Evolutionary conservation across 2,329 filamentous ascomycete genomes (phyloP).

Genomic region (Cercospora sp.): DNA sequence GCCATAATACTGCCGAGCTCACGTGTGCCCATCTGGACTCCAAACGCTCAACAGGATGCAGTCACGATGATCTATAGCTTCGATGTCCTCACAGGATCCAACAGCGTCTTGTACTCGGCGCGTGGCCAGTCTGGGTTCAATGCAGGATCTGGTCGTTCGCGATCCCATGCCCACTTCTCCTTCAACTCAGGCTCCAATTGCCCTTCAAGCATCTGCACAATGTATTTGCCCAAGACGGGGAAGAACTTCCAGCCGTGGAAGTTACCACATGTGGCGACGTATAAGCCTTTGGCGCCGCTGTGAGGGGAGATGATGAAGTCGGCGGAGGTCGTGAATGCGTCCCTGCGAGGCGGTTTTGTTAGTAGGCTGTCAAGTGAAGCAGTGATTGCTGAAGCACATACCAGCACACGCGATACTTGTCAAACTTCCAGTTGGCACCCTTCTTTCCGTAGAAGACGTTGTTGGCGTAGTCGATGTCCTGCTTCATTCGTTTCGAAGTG

Average conservation of each 20-base stretch:
- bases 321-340: slow-evolving; percentile 61
- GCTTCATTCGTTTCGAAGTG: slow-evolving; percentile 56
- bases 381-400: slow-evolving; percentile 40
- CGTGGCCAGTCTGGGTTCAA: slow-evolving; percentile 59
- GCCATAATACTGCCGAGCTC: not conserved
- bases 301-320: slow-evolving; percentile 54
- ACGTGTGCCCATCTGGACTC: not conserved
- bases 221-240: slow-evolving; percentile 40
- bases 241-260: slow-evolving; percentile 44
- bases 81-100: slow-evolving; percentile 36
- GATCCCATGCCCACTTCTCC: slow-evolving; percentile 60
- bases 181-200: slow-evolving; percentile 46
- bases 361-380: not conserved
- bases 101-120: slow-evolving; percentile 58
- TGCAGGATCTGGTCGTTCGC: slow-evolving; percentile 56
- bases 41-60: not conserved
- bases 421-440: slow-evolving; percentile 58
- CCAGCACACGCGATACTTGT: slow-evolving; percentile 67
- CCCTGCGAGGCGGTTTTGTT: slow-evolving; percentile 49
- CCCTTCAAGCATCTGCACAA: slow-evolving; percentile 40
- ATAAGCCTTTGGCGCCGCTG: slow-evolving; percentile 44
- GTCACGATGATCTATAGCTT: slow-evolving; percentile 5
- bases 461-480: slow-evolving; percentile 60
- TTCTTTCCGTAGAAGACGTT: slow-evolving; percentile 61
- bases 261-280: slow-evolving; percentile 49